phyloP scores from a whole-genome alignment of 164 flowering plant genomes.

The Vitis rotundifolia region DNA sequence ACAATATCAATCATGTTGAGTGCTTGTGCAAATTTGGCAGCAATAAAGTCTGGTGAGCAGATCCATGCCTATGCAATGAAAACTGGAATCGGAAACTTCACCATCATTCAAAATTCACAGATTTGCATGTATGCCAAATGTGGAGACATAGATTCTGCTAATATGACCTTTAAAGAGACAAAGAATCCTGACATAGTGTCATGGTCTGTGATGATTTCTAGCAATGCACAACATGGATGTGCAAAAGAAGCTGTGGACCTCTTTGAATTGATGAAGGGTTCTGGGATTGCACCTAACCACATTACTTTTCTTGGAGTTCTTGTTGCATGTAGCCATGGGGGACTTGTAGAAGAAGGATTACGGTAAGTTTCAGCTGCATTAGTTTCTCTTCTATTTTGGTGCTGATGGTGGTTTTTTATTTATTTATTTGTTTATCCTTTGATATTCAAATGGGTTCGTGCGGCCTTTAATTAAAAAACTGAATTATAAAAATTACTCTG shows the following conservation, averaged over 20 bases:
- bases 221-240: slow-evolving; percentile 63
- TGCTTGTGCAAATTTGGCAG: slow-evolving; percentile 55
- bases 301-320: slow-evolving; percentile 55
- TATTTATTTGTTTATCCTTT: no score
- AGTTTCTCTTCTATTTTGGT: neutral
- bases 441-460: no score
- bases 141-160: slow-evolving; percentile 53
- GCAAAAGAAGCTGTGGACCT: slow-evolving; percentile 45
- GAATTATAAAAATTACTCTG: no score
- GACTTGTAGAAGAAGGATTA: slow-evolving; percentile 66
- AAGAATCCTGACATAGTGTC: slow-evolving; percentile 42
- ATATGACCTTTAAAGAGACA: slow-evolving; percentile 37
- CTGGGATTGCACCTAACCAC: slow-evolving; percentile 45
- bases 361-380: slow-evolving; percentile 15
- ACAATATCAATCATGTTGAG: slow-evolving; percentile 45
- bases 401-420: neutral
- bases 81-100: slow-evolving; percentile 34
- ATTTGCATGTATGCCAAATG: slow-evolving; percentile 66
- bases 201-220: slow-evolving; percentile 57
- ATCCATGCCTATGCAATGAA: slow-evolving; percentile 51
- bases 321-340: slow-evolving; percentile 67
- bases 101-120: slow-evolving; percentile 41
- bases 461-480: no score
- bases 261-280: slow-evolving; percentile 44
- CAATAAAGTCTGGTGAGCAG: slow-evolving; percentile 51